Evolutionary conservation across 78 protist genomes (phyloP).

Genomic region (Dictyostelium capitatum): DNA sequence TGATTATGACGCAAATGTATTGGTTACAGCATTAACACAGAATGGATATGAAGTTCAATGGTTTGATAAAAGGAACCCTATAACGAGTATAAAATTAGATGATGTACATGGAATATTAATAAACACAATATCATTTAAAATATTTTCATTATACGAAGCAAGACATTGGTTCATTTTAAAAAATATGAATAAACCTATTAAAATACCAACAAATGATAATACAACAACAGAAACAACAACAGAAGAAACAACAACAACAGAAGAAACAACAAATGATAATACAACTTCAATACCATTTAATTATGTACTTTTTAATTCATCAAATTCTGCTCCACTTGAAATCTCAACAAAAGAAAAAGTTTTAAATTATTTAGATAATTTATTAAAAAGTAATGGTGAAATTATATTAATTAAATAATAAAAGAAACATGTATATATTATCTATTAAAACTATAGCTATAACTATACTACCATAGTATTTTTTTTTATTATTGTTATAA

Average conservation of each 20-base stretch:
- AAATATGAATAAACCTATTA: slow-evolving; percentile 16
- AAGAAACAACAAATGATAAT: not conserved
- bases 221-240: not conserved
- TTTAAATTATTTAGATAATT: not conserved
- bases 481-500: not conserved
- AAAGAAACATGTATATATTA: not conserved
- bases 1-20: slow-evolving; percentile 77
- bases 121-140: not conserved
- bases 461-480: not conserved
- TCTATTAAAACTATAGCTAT: not conserved
- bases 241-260: not conserved
- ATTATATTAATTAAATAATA: slow-evolving; percentile 11
- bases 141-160: slow-evolving; percentile 10
- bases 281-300: not conserved
- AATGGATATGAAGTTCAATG: slow-evolving; percentile 47
- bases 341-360: not conserved
- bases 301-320: slow-evolving; percentile 8
- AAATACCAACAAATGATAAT: not conserved
- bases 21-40: slow-evolving; percentile 11
- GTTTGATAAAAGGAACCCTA: slow-evolving; percentile 61
- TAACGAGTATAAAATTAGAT: slow-evolving; percentile 1
- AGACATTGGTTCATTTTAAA: slow-evolving; percentile 67
- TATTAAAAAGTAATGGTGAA: slow-evolving; percentile 20
- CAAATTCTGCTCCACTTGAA: not conserved
- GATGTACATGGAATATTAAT: slow-evolving; percentile 34